Percentiles rank a stretch among this genome's conserved stretches.
phyloP scores from a whole-genome alignment of 306 rosid genomes.

The Geum urbanum region DNA sequence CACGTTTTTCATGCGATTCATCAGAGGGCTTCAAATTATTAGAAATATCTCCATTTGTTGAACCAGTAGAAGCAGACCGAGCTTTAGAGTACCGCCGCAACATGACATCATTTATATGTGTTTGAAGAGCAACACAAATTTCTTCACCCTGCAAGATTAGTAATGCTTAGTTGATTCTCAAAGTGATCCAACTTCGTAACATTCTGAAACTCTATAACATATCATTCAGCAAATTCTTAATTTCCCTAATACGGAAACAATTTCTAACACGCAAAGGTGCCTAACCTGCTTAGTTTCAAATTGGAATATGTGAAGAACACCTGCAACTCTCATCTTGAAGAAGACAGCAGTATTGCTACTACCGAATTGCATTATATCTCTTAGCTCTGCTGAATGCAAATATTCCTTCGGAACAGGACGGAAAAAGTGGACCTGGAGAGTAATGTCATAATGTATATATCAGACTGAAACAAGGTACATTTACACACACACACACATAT shows the following conservation, averaged over 20 bases:
- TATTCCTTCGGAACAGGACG: constrained; percentile 97
- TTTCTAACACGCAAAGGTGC: constrained; percentile 4
- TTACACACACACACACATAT: background rate
- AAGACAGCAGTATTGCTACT: constrained; percentile 96
- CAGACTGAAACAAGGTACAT: background rate
- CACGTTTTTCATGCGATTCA: constrained; percentile 59
- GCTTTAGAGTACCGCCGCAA: constrained; percentile 84
- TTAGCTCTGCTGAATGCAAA: constrained; percentile 88
- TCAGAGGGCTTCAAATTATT: constrained; percentile 48
- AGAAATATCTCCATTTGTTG: constrained; percentile 54
- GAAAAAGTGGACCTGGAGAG: constrained; percentile 75
- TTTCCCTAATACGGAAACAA: background rate
- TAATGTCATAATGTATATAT: background rate
- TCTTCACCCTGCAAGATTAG: constrained; percentile 68
- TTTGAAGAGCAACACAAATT: constrained; percentile 94
- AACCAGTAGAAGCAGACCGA: constrained; percentile 45
- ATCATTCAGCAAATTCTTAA: background rate
- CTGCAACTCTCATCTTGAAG: constrained; percentile 97
- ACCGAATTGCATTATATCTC: constrained; percentile 97
- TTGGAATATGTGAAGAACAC: constrained; percentile 92
- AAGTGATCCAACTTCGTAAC: background rate
- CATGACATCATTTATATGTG: constrained; percentile 94
- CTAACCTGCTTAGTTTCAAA: constrained; percentile 92
- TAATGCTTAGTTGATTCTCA: too few species aligned
- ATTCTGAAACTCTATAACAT: constrained; percentile 1